Conservation (phyloP, 2,329 filamentous ascomycete genomes). For the Drechslerella stenobrocha region DNA sequence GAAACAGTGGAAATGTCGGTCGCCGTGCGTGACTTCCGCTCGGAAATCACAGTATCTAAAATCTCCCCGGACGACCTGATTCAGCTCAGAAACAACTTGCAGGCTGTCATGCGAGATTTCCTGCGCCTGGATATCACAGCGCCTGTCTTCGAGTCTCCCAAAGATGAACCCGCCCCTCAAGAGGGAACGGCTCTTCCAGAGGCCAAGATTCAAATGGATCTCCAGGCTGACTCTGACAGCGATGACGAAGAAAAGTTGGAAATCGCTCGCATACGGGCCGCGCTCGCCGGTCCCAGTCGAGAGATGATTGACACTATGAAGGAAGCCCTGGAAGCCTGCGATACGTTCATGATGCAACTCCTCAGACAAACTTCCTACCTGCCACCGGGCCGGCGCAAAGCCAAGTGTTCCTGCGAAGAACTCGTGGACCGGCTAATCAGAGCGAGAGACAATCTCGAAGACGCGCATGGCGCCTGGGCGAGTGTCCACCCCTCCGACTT, state of each 20-base stretch:
- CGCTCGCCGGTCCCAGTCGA: constrained; percentile 59
- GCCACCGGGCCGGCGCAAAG: constrained; percentile 19
- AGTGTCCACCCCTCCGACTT: constrained; percentile 28
- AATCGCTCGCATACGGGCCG: constrained; percentile 51
- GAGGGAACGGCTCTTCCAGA: constrained; percentile 23
- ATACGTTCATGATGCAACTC: constrained; percentile 63
- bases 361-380: constrained; percentile 28
- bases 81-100: constrained; percentile 62
- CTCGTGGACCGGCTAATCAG: constrained; percentile 12
- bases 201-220: constrained; percentile 33
- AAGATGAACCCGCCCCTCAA: constrained; percentile 13
- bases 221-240: constrained; percentile 25
- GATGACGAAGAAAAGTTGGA: constrained; percentile 47
- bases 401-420: constrained; percentile 5
- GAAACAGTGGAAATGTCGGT: constrained; percentile 64
- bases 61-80: constrained; percentile 61
- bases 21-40: constrained; percentile 62
- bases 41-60: constrained; percentile 63
- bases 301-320: constrained; percentile 60
- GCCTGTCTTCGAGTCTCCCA: constrained; percentile 56
- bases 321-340: constrained; percentile 58
- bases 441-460: constrained; percentile 24
- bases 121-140: constrained; percentile 61
- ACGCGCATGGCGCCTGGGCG: constrained; percentile 34
- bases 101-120: constrained; percentile 62